Evolutionary conservation across 495 filamentous ascomycete species (phyloP).

Genomic region (Aspergillus incahuasiensis): DNA sequence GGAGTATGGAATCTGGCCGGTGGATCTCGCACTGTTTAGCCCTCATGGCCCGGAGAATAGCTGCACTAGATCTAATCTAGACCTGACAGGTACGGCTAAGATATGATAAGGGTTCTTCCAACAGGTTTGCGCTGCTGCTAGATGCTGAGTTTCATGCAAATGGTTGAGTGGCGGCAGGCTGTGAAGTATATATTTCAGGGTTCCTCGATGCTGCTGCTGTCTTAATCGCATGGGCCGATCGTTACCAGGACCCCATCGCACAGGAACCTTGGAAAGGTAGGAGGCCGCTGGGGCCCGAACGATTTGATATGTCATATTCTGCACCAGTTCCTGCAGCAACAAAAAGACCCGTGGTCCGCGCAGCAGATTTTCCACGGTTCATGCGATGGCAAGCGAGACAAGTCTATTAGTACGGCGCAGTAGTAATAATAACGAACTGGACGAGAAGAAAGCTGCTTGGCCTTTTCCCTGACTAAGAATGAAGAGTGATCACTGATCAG

Average conservation of each 20-base stretch:
- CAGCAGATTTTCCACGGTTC: slow-evolving; percentile 3
- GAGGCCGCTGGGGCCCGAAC: neutral
- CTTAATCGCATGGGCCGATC: too few species aligned
- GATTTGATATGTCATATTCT: neutral
- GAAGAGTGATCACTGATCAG: too few species aligned
- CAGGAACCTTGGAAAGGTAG: neutral
- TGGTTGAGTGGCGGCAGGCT: neutral
- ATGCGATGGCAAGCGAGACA: neutral
- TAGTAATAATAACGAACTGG: too few species aligned
- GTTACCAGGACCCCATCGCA: too few species aligned
- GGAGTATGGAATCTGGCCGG: slow-evolving; percentile 1
- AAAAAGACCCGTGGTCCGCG: slow-evolving; percentile 11
- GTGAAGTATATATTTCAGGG: neutral
- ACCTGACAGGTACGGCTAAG: slow-evolving; percentile 12
- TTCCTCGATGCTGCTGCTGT: too few species aligned
- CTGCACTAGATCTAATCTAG: slow-evolving; percentile 6
- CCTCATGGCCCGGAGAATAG: slow-evolving; percentile 18
- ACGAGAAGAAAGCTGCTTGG: too few species aligned
- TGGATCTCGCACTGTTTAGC: slow-evolving; percentile 13
- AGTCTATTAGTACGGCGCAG: neutral
- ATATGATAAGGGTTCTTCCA: slow-evolving; percentile 2
- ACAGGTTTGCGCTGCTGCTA: neutral
- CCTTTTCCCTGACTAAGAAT: too few species aligned
- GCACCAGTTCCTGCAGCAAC: slow-evolving; percentile 11
- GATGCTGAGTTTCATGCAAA: neutral